Conservation (phyloP, 371 early-diverging fungal genomes). For the Quaeritorhiza haematococci region DNA sequence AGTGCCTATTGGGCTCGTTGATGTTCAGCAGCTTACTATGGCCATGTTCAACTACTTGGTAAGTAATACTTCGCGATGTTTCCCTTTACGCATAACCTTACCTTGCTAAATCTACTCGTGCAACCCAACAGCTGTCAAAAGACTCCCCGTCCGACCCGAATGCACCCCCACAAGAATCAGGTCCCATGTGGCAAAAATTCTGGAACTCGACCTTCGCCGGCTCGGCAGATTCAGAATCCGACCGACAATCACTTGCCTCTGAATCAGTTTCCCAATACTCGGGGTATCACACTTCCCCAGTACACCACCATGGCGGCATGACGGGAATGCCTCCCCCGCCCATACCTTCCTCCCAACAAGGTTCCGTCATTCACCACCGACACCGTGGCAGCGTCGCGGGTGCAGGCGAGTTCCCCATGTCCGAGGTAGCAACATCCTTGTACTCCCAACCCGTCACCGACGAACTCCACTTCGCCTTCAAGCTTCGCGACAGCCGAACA, state of each 20-base stretch:
- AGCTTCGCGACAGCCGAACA: constrained; percentile 61
- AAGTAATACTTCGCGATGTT: constrained; percentile 44
- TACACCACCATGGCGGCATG: no score
- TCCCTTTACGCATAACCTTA: no score
- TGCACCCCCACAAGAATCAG: background rate
- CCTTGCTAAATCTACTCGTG: background rate
- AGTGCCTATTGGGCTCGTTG: constrained; percentile 72
- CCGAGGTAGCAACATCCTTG: background rate
- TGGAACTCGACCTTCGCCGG: constrained; percentile 51
- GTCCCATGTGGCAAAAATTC: constrained; percentile 24
- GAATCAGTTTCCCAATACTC: no score
- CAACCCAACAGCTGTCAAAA: background rate
- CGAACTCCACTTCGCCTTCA: constrained; percentile 65
- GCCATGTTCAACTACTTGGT: constrained; percentile 43
- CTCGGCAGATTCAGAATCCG: constrained; percentile 28
- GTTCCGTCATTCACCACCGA: background rate
- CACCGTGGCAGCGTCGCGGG: constrained; percentile 24
- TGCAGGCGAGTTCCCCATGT: constrained; percentile 7
- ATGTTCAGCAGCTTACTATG: constrained; percentile 82
- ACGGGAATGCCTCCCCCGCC: no score
- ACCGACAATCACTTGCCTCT: constrained; percentile 25
- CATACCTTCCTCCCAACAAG: background rate
- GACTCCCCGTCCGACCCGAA: background rate
- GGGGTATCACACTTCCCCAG: no score
- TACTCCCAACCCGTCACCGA: constrained; percentile 41